Conservation (phyloP, 768 basidiomycete species). For the Tylopilus cervinicoccineus region DNA sequence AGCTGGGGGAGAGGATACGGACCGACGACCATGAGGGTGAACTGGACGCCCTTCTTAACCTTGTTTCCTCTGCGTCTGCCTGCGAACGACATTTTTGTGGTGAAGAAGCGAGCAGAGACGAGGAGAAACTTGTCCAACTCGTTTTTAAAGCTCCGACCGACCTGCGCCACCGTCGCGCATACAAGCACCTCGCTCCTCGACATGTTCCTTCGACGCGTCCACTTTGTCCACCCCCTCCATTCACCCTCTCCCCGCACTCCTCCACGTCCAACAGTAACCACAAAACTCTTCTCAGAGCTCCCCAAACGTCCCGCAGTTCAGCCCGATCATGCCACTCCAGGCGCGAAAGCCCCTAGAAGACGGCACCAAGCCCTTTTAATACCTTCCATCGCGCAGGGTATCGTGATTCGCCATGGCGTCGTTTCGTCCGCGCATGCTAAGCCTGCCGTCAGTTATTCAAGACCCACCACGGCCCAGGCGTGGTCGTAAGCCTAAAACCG, state of each 20-base stretch:
- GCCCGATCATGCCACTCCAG: neutral
- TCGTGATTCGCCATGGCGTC: neutral
- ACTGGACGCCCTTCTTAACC: conserved; percentile 98
- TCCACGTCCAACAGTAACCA: conserved; percentile 30
- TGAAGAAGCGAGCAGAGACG: conserved; percentile 29
- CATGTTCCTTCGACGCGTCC: conserved; percentile 12
- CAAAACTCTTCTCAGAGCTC: conserved; percentile 56
- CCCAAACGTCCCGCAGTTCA: conserved; percentile 37
- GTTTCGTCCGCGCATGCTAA: neutral
- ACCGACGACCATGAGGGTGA: conserved; percentile 99
- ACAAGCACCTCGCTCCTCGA: conserved; percentile 11
- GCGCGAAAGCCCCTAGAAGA: neutral
- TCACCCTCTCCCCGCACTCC: neutral
- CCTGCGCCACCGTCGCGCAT: conserved; percentile 33
- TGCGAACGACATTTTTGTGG: conserved; percentile 70
- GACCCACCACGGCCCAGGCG: conserved; percentile 10
- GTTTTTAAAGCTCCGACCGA: conserved; percentile 33
- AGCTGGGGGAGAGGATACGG: conserved; percentile 30
- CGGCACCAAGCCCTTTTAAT: neutral
- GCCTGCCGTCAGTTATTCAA: neutral
- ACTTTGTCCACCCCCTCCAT: conserved; percentile 7
- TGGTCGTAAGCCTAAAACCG: conserved; percentile 16
- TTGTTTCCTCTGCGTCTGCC: conserved; percentile 88
- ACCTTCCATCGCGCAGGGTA: conserved; percentile 7
- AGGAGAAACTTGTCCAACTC: conserved; percentile 30